Conservation (phyloP, 177 flowering plant genomes). For the Telopea speciosissima region DNA sequence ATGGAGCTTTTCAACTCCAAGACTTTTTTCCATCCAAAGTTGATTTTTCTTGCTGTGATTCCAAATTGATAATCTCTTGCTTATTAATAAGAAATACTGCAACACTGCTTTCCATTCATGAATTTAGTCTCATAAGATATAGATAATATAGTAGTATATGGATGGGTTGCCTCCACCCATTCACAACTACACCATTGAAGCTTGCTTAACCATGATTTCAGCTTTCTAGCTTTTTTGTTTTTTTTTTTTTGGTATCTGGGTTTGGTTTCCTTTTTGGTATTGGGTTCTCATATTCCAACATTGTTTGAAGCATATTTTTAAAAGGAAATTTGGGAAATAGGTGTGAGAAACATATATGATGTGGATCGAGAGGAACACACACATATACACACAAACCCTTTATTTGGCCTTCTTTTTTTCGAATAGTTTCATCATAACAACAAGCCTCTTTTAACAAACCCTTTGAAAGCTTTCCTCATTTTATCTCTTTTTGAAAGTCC, state of each 20-base stretch:
- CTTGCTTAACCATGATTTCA: not conserved
- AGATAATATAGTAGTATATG: no score
- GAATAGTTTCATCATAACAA: constrained; percentile 18
- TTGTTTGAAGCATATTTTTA: not conserved
- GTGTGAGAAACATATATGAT: not conserved
- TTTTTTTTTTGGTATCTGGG: not conserved
- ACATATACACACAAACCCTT: no score
- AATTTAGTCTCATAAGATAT: not conserved
- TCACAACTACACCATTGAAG: not conserved
- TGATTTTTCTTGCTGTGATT: not conserved
- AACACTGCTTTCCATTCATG: not conserved
- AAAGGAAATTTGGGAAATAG: not conserved
- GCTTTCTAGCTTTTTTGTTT: no score
- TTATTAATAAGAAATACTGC: not conserved
- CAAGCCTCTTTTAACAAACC: constrained; percentile 8
- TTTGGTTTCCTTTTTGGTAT: not conserved
- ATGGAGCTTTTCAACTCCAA: constrained; percentile 1
- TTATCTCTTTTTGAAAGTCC: not conserved
- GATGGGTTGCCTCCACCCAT: not conserved
- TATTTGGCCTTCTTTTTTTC: constrained; percentile 10
- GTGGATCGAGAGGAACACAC: no score
- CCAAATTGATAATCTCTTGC: not conserved
- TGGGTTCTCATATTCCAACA: not conserved
- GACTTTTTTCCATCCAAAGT: no score
- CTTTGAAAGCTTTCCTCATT: not conserved